Base-by-base conservation (phyloP, 2,329 filamentous ascomycete genomes). In the Metarhizium humberi region DNA sequence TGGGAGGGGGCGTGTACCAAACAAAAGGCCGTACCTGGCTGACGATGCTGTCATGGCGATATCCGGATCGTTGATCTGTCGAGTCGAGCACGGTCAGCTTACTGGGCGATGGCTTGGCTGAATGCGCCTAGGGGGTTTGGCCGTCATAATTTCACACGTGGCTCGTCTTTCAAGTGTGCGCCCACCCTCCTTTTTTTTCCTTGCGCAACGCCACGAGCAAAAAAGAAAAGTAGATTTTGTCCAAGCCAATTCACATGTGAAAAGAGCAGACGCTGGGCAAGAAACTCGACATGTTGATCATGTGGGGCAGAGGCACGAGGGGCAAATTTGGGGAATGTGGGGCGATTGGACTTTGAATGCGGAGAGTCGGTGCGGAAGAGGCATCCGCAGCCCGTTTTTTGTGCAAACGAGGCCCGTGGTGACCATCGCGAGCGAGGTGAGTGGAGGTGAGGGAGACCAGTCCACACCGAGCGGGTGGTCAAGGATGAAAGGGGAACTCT, bases 61-160 rank as follows among this genome's bases (percentile, higher is more conserved):
- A 71, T 47, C 53, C 56, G 40, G 66, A 68, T 56, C 68, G 68
- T 60, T 73, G 71, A 60, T 73, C 70, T 73, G 59, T 36, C 20
- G 32, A 34, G 32, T 34, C 11, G 50, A 30, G n/a, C 48, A 11
- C 49, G 38, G 55, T 56, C 51, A 56, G 55, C 49, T 18, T 47
- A 25, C 43, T 25, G 25, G 25, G 25, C 25, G 25, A 25, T 25
- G 25, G 25, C 25, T 25, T 25, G 25, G 25, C 25, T 25, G 25
- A 25, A 25, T 25, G 25, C 25, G 25, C 4, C 25, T 25, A 25
- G 25, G 25, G 25, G 25, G 25, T 25, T 25, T 25, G 25, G 25
- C 25, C 25, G 25, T 25, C 25, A 25, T 25, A 25, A 25, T 25
- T 25, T 25, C 25, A 25, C 25, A 25, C 25, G 3, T 25, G 25